phyloP scores from a whole-genome alignment of 164 flowering plant species.

The Magnolia changhungtana region DNA sequence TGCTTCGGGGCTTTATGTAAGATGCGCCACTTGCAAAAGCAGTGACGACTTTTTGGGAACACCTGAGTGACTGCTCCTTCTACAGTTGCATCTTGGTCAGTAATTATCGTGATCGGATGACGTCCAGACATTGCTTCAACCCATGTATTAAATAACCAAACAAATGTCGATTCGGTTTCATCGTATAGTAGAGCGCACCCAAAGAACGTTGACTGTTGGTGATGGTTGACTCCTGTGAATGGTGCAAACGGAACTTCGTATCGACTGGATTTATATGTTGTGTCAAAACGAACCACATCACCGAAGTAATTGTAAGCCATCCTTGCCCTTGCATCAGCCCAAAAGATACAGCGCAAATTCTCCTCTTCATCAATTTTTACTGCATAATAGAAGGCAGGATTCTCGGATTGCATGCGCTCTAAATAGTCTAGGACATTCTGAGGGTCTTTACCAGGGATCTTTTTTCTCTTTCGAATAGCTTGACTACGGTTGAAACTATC shows the following conservation, averaged over 20 bases:
- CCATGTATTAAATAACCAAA: slow-evolving; percentile 62
- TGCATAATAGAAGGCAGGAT: slow-evolving; percentile 16
- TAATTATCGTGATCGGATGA: slow-evolving; percentile 45
- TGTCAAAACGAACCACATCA: slow-evolving; percentile 55
- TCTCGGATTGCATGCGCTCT: slow-evolving; percentile 12
- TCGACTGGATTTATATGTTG: slow-evolving; percentile 41
- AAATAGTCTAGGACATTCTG: slow-evolving; percentile 15
- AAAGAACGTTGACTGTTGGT: slow-evolving; percentile 56
- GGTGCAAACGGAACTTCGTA: slow-evolving; percentile 62
- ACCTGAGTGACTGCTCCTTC: slow-evolving; percentile 48
- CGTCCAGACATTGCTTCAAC: slow-evolving; percentile 58
- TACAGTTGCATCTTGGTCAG: slow-evolving; percentile 53
- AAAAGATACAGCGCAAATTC: slow-evolving; percentile 51
- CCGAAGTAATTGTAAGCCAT: slow-evolving; percentile 59
- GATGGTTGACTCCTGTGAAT: slow-evolving; percentile 63
- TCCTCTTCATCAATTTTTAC: slow-evolving; percentile 55
- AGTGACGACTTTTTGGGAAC: slow-evolving; percentile 51
- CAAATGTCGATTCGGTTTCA: slow-evolving; percentile 59
- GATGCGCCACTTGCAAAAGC: slow-evolving; percentile 63
- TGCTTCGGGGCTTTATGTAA: slow-evolving; percentile 58
- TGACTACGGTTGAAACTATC: background rate
- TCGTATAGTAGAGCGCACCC: slow-evolving; percentile 63
- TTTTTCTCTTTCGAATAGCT: background rate
- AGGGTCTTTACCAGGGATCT: slow-evolving; percentile 1
- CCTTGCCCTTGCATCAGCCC: slow-evolving; percentile 70